Conservation (phyloP, 352 stramenopile genomes). For the Thalassiosira livingstoniorum region DNA sequence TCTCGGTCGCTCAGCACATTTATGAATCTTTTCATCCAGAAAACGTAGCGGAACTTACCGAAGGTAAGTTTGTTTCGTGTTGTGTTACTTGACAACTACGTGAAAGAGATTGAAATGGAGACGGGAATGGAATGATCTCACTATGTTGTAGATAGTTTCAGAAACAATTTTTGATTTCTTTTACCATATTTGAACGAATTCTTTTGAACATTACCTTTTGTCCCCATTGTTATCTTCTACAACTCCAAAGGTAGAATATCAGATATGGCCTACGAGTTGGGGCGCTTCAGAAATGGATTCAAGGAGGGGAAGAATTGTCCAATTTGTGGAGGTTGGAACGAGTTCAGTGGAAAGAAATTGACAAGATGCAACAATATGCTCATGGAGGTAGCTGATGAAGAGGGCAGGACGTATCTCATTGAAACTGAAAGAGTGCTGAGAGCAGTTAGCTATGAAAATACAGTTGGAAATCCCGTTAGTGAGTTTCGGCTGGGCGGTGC, state of each 20-base stretch:
- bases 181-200: too few species aligned
- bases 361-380: constrained; percentile 50
- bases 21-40: constrained; percentile 52
- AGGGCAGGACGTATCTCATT: constrained; percentile 5
- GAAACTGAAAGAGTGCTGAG: constrained; percentile 57
- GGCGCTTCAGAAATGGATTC: constrained; percentile 62
- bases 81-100: background rate
- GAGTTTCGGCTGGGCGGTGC: constrained; percentile 41
- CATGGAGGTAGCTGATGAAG: constrained; percentile 60
- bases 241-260: constrained; percentile 50
- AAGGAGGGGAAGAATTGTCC: constrained; percentile 65
- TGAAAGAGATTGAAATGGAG: constrained; percentile 24
- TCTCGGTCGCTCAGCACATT: constrained; percentile 65
- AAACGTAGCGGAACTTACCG: constrained; percentile 70
- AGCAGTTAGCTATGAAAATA: constrained; percentile 23
- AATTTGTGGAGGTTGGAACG: constrained; percentile 68
- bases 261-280: constrained; percentile 66
- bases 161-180: too few species aligned
- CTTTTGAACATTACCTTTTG: too few species aligned
- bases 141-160: too few species aligned
- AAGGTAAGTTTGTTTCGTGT: constrained; percentile 10
- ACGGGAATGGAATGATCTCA: too few species aligned
- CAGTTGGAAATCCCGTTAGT: constrained; percentile 48
- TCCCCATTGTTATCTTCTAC: too few species aligned
- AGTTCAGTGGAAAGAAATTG: constrained; percentile 44